A percentile compares a stretch with the other conserved stretches of the same genome.
Conservation (phyloP, 2,329 filamentous ascomycete genomes). For the Dactylellina cionopaga region DNA sequence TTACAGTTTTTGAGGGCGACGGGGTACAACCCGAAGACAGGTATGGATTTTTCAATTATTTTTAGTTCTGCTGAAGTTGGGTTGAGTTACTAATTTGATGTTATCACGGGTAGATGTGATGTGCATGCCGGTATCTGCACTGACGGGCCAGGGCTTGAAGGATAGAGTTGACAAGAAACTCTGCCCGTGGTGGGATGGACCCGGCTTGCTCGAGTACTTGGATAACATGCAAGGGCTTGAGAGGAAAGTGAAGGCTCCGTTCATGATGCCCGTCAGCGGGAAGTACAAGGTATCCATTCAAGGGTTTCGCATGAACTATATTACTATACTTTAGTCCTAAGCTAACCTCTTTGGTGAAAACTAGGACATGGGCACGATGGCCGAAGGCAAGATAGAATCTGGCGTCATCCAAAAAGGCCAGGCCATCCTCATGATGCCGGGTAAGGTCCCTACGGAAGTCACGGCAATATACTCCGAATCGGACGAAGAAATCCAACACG, state of each 20-base stretch:
- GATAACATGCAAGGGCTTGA: constrained; percentile 91
- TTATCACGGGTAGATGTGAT: constrained; percentile 72
- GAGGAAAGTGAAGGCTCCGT: constrained; percentile 94
- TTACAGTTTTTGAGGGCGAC: constrained; percentile 87
- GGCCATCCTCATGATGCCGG: constrained; percentile 93
- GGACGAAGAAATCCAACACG: constrained; percentile 85
- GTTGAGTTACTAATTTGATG: constrained; percentile 25
- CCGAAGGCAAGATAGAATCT: constrained; percentile 96
- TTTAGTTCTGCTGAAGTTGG: not conserved
- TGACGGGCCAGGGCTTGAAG: constrained; percentile 87
- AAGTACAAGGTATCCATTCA: constrained; percentile 74
- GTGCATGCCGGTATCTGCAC: constrained; percentile 96
- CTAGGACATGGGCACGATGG: constrained; percentile 89
- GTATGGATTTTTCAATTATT: constrained; percentile 54
- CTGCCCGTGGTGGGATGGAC: constrained; percentile 85
- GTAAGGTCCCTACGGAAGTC: constrained; percentile 81
- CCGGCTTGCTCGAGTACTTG: constrained; percentile 93
- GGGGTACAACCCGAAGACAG: constrained; percentile 89
- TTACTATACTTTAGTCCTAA: not conserved
- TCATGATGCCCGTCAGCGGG: constrained; percentile 98
- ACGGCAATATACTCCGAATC: constrained; percentile 92
- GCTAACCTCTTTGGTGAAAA: not conserved
- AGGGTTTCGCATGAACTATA: not conserved
- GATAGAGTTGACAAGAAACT: constrained; percentile 80
- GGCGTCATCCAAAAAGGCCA: constrained; percentile 92